Percentiles rank a stretch among this genome's conserved stretches.
Evolutionary conservation across 768 basidiomycete genomes (phyloP).

Genomic region (Hypholoma sublateritium): DNA sequence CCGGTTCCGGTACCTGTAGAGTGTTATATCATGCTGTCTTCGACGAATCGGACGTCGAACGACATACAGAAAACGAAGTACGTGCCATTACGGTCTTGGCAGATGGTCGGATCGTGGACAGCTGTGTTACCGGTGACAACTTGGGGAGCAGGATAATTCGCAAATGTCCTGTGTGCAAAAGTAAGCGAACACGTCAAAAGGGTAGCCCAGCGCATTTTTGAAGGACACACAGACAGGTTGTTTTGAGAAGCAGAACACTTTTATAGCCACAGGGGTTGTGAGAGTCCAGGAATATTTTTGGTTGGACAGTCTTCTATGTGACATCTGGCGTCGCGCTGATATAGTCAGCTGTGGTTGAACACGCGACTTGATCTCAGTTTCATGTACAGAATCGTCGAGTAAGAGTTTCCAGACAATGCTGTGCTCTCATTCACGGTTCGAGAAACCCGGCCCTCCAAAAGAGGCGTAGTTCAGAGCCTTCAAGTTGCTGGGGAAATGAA

Average conservation of each 20-base stretch:
- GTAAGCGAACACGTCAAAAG: neutral
- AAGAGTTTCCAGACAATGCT: too few relatives aligned
- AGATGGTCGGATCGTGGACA: conserved; percentile 48
- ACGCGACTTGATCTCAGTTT: neutral
- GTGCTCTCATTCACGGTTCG: too few relatives aligned
- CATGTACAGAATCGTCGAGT: too few relatives aligned
- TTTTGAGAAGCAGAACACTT: too few relatives aligned
- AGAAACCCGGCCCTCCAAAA: too few relatives aligned
- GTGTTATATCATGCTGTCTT: neutral
- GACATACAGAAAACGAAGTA: conserved; percentile 48
- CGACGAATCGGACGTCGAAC: neutral
- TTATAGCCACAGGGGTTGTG: too few relatives aligned
- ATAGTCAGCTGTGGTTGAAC: neutral
- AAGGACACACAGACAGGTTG: neutral
- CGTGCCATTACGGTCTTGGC: conserved; percentile 42
- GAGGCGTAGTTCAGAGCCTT: too few relatives aligned
- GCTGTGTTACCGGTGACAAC: conserved; percentile 38
- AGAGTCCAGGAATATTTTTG: neutral
- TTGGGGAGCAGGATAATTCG: conserved; percentile 33
- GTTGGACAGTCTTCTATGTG: neutral
- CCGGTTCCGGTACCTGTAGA: conserved; percentile 40
- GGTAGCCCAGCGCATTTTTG: neutral
- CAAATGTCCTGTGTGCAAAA: conserved; percentile 9
- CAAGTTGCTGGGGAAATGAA: too few relatives aligned
- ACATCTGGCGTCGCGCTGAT: neutral